Evolutionary conservation across 2,329 filamentous ascomycete genomes (phyloP).

Genomic region (Ophioceras dolichostomum): DNA sequence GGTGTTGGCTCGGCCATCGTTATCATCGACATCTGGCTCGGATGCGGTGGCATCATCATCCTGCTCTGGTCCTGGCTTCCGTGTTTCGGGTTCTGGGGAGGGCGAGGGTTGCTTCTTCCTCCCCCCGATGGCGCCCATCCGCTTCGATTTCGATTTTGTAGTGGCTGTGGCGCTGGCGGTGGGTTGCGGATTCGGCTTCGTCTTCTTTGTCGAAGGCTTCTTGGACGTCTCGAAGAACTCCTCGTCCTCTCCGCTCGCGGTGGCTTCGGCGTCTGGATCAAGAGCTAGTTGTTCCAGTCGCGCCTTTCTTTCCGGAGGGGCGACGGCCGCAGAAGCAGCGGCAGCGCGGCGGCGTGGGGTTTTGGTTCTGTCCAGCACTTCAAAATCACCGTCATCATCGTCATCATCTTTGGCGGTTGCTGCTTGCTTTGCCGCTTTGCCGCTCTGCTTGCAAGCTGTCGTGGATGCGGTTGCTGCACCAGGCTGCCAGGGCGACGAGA

Average conservation of each 20-base stretch:
- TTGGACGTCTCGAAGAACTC: not conserved
- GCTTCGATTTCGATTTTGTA: constrained; percentile 6
- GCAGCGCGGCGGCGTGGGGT: too few species aligned
- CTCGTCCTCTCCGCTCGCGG: not conserved
- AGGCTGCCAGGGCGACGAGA: too few species aligned
- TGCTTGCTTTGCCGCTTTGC: too few species aligned
- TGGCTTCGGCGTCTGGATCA: constrained; percentile 8
- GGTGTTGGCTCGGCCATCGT: not conserved
- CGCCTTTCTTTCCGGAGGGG: constrained; percentile 12
- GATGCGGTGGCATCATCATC: constrained; percentile 3
- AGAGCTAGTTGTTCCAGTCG: not conserved
- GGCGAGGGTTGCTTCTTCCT: constrained; percentile 19
- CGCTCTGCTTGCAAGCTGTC: too few species aligned
- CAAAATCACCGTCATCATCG: constrained; percentile 36
- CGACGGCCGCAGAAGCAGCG: constrained; percentile 20
- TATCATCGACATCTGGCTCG: not conserved
- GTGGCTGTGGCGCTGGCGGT: constrained; percentile 6
- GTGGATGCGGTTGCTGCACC: too few species aligned
- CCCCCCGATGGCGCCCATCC: constrained; percentile 23
- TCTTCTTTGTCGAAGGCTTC: too few species aligned
- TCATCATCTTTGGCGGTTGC: constrained; percentile 27
- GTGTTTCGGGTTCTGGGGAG: too few species aligned
- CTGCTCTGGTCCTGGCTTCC: constrained; percentile 11
- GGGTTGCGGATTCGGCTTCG: too few species aligned
- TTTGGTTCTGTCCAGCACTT: too few species aligned